Base-by-base conservation (phyloP, 768 basidiomycete genomes). In the Termitomyces sp. region DNA sequence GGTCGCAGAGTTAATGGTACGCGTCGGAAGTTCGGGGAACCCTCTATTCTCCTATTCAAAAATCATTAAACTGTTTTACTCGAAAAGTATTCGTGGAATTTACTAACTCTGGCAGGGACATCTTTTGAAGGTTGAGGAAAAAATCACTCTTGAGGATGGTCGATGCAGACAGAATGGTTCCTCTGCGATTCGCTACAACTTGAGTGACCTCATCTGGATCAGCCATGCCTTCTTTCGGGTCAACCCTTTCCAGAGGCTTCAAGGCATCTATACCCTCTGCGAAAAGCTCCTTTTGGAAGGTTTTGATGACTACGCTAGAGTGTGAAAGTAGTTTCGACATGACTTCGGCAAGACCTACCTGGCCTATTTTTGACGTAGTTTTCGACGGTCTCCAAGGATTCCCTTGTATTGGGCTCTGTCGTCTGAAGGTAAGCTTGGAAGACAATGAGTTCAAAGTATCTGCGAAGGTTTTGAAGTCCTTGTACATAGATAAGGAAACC, bases 141-240 rank as follows among this genome's bases (percentile, higher is more conserved):
- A 94, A 93, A 68, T 95, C 93, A 65, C 90, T 92, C 76, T 99
- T 99, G 66, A 98, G 76, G 64, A 98, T 97, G 1, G 94, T 93
- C 5, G 86, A 91, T 1, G 93, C 90, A 13, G 92, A 96, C 0
- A 98, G 74, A 57, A 98, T 90, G 60, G 80, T 83, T 9, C 97
- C 97, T 9, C 83, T 81, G 41, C 97, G 85, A 63, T 88, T 90
- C 37, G 84, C 79, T 33, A 99, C 95, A 4, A 96, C 81, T 60
- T 87, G 81, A 8, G 87, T 84, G 34, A 94, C 94, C 74, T 98
- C 97, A 63, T 98, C 97, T 0, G 92, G 92, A 59, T 91, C 81
- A 3, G 91, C 90, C 50, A 88, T 79, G 22, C 85, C 87, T 51
- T 87, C 81, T 42, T 81, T 75, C 2, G 81, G 70, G 46, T 87